Evolutionary conservation across 2,329 filamentous ascomycete species (phyloP).

Genomic region (Calonectria henricotiae): DNA sequence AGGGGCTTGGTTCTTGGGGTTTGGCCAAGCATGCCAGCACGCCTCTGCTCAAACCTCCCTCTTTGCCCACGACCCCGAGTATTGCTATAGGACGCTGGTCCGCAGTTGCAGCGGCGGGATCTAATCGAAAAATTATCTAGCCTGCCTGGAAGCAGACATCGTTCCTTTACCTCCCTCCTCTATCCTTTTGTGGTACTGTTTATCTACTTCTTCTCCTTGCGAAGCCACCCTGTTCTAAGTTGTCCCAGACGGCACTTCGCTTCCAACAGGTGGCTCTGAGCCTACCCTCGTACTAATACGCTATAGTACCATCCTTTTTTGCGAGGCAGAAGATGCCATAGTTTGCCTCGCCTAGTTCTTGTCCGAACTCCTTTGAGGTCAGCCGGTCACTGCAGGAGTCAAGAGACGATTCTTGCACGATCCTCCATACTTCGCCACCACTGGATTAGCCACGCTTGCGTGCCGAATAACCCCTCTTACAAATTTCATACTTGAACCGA

Average conservation of each 20-base stretch:
- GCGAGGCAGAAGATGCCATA: slow-evolving; percentile 56
- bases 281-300: slow-evolving; percentile 44
- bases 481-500: slow-evolving; percentile 32
- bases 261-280: slow-evolving; percentile 34
- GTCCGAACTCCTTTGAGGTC: slow-evolving; percentile 81
- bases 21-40: slow-evolving; percentile 44
- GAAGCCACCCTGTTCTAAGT: slow-evolving; percentile 41
- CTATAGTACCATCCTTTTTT: slow-evolving; percentile 48
- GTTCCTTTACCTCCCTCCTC: slow-evolving; percentile 54
- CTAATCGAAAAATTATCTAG: slow-evolving; percentile 52
- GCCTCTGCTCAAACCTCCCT: slow-evolving; percentile 45
- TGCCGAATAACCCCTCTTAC: slow-evolving; percentile 36
- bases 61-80: slow-evolving; percentile 44
- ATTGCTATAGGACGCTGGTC: slow-evolving; percentile 53
- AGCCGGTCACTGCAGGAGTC: slow-evolving; percentile 87
- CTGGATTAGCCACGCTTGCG: slow-evolving; percentile 43
- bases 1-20: slow-evolving; percentile 49
- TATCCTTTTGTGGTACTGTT: slow-evolving; percentile 53
- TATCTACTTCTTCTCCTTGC: slow-evolving; percentile 31
- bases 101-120: slow-evolving; percentile 53
- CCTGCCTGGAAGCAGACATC: slow-evolving; percentile 62
- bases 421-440: slow-evolving; percentile 41
- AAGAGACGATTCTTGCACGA: slow-evolving; percentile 54
- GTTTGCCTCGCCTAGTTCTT: slow-evolving; percentile 52
- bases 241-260: slow-evolving; percentile 37